Conservation (phyloP, 225 moss, liverwort and hornwort genomes). For the Rhytidiadelphus loreus region DNA sequence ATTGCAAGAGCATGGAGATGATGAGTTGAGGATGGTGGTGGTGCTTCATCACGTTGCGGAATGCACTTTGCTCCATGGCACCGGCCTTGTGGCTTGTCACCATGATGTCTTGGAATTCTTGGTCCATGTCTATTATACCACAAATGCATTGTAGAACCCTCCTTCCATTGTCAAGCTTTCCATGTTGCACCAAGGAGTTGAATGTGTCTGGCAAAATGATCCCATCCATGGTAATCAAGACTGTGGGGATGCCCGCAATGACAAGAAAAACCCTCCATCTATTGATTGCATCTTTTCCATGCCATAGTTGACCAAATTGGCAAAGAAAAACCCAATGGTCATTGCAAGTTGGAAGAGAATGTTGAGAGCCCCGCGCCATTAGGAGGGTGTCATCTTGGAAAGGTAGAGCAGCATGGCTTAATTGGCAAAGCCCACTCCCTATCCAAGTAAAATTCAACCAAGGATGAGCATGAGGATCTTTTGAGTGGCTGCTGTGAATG, state of each 20-base stretch:
- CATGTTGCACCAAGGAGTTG: neutral
- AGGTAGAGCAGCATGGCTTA: constrained; percentile 62
- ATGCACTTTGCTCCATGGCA: neutral
- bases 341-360: constrained; percentile 50
- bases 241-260: neutral
- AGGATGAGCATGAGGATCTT: neutral
- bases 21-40: neutral
- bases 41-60: neutral
- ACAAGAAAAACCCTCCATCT: constrained; percentile 36
- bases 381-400: constrained; percentile 21
- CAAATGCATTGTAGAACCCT: constrained; percentile 13
- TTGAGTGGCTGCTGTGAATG: rapidly evolving
- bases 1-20: neutral
- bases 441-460: constrained; percentile 1
- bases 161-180: neutral
- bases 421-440: constrained; percentile 50
- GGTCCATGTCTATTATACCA: neutral
- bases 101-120: neutral
- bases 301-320: constrained; percentile 44
- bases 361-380: constrained; percentile 8
- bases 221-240: constrained; percentile 22
- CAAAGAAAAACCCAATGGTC: constrained; percentile 22
- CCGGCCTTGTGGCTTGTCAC: rapidly evolving
- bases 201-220: neutral
- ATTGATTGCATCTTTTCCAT: neutral